These are phyloP conservation scores for Mycena vitilis DNA, from an alignment of 768 basidiomycete genomes.

Conservation along the genomic window DNA sequence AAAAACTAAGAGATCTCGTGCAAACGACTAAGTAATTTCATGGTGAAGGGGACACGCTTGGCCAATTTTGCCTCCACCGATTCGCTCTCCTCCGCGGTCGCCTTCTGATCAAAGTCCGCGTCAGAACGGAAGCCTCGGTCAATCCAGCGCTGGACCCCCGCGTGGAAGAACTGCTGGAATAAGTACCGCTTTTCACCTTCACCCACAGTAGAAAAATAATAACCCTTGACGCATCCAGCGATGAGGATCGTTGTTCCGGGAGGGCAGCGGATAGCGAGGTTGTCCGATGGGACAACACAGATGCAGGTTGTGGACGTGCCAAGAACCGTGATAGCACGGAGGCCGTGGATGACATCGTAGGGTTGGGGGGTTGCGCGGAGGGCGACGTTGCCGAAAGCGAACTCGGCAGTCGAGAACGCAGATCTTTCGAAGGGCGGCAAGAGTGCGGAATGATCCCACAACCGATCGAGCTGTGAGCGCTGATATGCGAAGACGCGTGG, in stretches of 20 bases:
- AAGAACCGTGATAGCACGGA: not conserved
- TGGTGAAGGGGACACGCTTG: not conserved
- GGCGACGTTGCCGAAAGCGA: not conserved
- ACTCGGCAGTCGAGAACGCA: not conserved
- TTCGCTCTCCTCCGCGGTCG: not conserved
- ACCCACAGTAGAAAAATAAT: not conserved
- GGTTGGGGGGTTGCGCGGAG: no score
- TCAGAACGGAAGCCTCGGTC: not conserved
- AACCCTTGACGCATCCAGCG: not conserved
- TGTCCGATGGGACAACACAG: not conserved
- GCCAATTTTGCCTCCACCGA: not conserved
- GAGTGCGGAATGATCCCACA: not conserved
- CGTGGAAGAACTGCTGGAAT: conserved; percentile 5
- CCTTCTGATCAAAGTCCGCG: not conserved
- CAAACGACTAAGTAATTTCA: not conserved
- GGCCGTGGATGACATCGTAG: not conserved
- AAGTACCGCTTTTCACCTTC: not conserved
- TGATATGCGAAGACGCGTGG: not conserved
- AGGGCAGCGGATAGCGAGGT: not conserved
- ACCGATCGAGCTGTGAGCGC: not conserved
- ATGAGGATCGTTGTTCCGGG: not conserved
- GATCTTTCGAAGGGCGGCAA: not conserved
- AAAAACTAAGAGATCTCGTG: not conserved
- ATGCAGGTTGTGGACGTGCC: not conserved
- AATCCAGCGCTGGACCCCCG: not conserved